Conservation (phyloP, 768 basidiomycete species). For the Pilatotrama ljubarskyi region DNA sequence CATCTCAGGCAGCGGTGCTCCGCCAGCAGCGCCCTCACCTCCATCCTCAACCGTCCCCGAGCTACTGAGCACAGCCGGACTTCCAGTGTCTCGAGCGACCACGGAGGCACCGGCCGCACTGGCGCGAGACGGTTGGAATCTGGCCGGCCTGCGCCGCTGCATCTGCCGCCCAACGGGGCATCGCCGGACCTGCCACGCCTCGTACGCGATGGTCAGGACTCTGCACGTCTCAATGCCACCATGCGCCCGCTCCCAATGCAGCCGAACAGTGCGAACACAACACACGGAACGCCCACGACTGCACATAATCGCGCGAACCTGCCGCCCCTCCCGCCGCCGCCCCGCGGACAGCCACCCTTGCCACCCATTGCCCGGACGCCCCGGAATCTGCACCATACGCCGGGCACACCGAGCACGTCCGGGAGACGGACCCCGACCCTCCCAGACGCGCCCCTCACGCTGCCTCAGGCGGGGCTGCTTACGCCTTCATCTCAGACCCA, state of each 20-base stretch:
- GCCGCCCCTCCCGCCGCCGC: slow-evolving; percentile 70
- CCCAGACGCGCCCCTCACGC: slow-evolving; percentile 43
- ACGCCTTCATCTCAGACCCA: slow-evolving; percentile 28
- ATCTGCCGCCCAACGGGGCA: slow-evolving; percentile 55
- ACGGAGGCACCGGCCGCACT: slow-evolving; percentile 33
- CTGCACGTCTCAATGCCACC: slow-evolving; percentile 38
- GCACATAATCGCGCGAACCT: slow-evolving; percentile 47
- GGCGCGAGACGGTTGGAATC: slow-evolving; percentile 53
- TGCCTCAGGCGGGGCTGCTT: slow-evolving; percentile 32
- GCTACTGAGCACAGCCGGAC: slow-evolving; percentile 24
- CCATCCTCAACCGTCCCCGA: slow-evolving; percentile 26
- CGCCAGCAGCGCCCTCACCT: slow-evolving; percentile 20
- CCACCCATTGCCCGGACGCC: slow-evolving; percentile 35
- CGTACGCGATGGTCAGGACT: slow-evolving; percentile 63
- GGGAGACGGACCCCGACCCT: slow-evolving; percentile 60
- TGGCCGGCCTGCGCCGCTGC: slow-evolving; percentile 79
- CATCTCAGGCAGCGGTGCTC: slow-evolving; percentile 61
- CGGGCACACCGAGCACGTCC: slow-evolving; percentile 22
- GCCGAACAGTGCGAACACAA: slow-evolving; percentile 29
- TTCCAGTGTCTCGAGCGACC: slow-evolving; percentile 24
- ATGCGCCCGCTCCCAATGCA: slow-evolving; percentile 55
- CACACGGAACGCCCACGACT: slow-evolving; percentile 38
- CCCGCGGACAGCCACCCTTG: slow-evolving; percentile 57
- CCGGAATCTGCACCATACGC: slow-evolving; percentile 26
- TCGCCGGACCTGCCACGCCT: slow-evolving; percentile 71